phyloP scores from a whole-genome alignment of 2,329 filamentous ascomycete genomes.

The Alternaria brassicae region DNA sequence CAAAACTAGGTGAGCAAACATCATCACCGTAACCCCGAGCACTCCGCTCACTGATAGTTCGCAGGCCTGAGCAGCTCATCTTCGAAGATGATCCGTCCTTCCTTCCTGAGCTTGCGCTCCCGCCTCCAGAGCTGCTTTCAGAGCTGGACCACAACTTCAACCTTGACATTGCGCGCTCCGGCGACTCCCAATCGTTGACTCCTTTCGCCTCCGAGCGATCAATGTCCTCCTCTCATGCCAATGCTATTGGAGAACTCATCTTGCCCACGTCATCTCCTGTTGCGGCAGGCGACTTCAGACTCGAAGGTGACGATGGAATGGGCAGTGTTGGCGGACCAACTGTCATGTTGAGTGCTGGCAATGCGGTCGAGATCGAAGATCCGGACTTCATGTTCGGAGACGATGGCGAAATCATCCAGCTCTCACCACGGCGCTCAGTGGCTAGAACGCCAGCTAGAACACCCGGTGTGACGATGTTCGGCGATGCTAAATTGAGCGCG shows the following conservation, averaged over 20 bases:
- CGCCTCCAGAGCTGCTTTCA: conserved; percentile 63
- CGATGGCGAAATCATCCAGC: conserved; percentile 65
- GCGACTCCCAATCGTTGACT: conserved; percentile 50
- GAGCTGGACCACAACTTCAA: conserved; percentile 51
- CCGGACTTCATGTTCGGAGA: conserved; percentile 67
- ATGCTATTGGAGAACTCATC: conserved; percentile 46
- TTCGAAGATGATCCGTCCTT: conserved; percentile 86
- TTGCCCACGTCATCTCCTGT: conserved; percentile 59
- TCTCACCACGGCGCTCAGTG: conserved; percentile 31
- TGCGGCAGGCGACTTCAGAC: conserved; percentile 49
- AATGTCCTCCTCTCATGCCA: conserved; percentile 27
- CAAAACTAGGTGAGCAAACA: conserved; percentile 68
- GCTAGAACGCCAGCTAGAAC: conserved; percentile 22
- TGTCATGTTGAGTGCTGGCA: conserved; percentile 49
- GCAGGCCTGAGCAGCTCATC: conserved; percentile 76
- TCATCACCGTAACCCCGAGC: neutral
- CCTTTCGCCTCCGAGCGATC: conserved; percentile 41
- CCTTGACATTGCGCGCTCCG: conserved; percentile 43
- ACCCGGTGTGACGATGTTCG: conserved; percentile 23
- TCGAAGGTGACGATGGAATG: conserved; percentile 53
- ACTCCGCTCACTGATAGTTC: conserved; percentile 9
- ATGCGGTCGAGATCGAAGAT: conserved; percentile 54
- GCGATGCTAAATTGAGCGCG: conserved; percentile 48
- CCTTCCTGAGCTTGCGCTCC: conserved; percentile 68
- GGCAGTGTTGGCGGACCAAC: conserved; percentile 42